Evolutionary conservation across 192 early-diverging fungal species (phyloP).

Genomic region (Geosiphon pyriformis): DNA sequence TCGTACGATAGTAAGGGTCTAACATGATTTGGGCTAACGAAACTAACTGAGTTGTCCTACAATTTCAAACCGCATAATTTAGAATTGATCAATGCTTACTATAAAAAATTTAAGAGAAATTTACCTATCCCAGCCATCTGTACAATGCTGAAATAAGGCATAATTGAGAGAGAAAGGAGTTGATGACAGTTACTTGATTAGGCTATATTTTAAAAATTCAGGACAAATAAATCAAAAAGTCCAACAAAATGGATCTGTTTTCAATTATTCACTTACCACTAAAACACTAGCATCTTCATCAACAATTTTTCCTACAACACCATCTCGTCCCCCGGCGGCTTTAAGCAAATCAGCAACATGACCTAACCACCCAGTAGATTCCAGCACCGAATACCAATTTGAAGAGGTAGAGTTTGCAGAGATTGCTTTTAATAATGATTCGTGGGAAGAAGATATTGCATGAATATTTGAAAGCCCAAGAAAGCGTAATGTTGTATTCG

Average conservation of each 20-base stretch:
- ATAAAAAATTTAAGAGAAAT: neutral
- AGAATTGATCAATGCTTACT: neutral
- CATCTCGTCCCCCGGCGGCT: constrained; percentile 33
- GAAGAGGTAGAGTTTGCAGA: constrained; percentile 29
- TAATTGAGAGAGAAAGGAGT: neutral
- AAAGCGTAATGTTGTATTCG: constrained; percentile 31
- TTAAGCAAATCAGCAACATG: constrained; percentile 38
- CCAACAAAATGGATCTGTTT: neutral
- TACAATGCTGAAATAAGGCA: constrained; percentile 34
- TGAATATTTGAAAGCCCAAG: constrained; percentile 38
- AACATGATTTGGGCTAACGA: constrained; percentile 38
- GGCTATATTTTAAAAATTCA: neutral
- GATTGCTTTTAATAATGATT: constrained; percentile 30
- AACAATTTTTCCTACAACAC: constrained; percentile 33
- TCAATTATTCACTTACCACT: constrained; percentile 28
- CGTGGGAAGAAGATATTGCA: constrained; percentile 28
- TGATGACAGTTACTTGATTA: neutral
- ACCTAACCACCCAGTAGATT: constrained; percentile 37
- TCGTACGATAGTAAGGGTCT: constrained; percentile 39
- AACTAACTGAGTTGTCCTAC: constrained; percentile 38
- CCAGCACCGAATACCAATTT: constrained; percentile 34
- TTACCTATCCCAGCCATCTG: constrained; percentile 41
- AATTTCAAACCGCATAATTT: neutral
- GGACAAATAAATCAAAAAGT: neutral
- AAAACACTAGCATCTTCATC: constrained; percentile 32